phyloP scores from a whole-genome alignment of 257 asterid species.

The Solanum acaule region DNA sequence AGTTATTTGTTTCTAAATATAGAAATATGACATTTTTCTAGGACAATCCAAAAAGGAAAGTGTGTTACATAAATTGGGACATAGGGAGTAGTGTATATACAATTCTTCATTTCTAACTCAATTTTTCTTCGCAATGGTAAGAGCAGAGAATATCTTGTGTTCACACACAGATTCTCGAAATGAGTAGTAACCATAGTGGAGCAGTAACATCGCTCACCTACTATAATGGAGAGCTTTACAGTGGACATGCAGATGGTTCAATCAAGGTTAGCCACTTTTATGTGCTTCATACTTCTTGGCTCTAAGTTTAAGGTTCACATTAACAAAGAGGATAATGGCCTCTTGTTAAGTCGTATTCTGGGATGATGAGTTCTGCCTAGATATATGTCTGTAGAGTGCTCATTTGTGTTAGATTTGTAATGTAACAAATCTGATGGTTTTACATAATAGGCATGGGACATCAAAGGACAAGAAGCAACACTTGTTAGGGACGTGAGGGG shows the following conservation, averaged over 20 bases:
- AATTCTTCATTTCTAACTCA: background rate
- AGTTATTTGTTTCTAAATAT: background rate
- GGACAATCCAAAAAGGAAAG: background rate
- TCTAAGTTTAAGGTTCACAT: background rate
- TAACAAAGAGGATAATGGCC: background rate
- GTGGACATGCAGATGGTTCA: constrained; percentile 89
- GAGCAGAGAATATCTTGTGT: constrained; percentile 93
- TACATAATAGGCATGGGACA: constrained; percentile 70
- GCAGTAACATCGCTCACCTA: constrained; percentile 79
- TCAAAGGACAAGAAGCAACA: constrained; percentile 65
- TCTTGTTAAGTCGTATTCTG: background rate
- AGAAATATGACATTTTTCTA: background rate
- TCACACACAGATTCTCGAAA: constrained; percentile 76
- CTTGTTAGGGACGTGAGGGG: constrained; percentile 44
- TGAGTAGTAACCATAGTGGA: constrained; percentile 43
- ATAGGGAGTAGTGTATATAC: background rate
- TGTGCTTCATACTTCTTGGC: background rate
- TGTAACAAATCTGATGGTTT: background rate
- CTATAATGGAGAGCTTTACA: constrained; percentile 65
- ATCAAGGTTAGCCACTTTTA: constrained; percentile 44
- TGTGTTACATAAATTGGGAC: background rate
- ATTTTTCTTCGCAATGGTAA: constrained; percentile 1
- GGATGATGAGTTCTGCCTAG: background rate
- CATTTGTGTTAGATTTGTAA: background rate
- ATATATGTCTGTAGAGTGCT: background rate